Base-by-base conservation (phyloP, 164 flowering plant species). In the Chimonanthus salicifolius region DNA sequence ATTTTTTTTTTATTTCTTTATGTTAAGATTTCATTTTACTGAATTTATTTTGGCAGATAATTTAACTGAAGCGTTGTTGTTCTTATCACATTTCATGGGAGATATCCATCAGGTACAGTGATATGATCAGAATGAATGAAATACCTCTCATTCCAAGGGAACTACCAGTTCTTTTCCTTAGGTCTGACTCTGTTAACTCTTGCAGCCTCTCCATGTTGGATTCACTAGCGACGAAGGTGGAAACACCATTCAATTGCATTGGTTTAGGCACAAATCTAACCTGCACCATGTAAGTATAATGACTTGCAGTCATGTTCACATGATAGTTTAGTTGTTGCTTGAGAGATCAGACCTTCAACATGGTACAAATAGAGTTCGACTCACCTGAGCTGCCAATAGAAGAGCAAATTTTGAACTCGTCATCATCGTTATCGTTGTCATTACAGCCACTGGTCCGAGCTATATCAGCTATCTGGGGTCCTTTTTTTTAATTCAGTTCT, bases 1-100 rank as follows among this genome's bases (percentile, higher is more conserved):
- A n/a, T 54, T 33, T 33, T 33, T 33, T 33, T 43, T 18, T 47
- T 20, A 20, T 20, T 68, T 4, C 21, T 33, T 63, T 7, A 63
- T 21, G 10, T 21, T 11, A 63, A 63, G 21, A 20, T 63, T 44
- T 21, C 21, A 63, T 45, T 15, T 65, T 66, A 33, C n/a, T 58
- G 49, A 13, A 15, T 68, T 5, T 2, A 74, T 45, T 68, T 58
- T 49, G 75, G 75, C 87, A 92, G 97, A 92, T 84, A 92, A 90
- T 64, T 48, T 89, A 87, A 92, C 94, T 3, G 94, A 90, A 79
- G 97, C 99, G 68, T 79, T 94, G 78, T 50, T 95, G 54, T 93
- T 94, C 78, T 74, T 94, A 73, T 88, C 99, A 48, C 97, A 95
- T 78, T 93, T 93, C 84, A 87, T 95, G 97, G 98, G 98, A 71